These are phyloP conservation scores for Herpotrichia juniperi DNA, from an alignment of 2,329 filamentous ascomycete species.

Conservation along the genomic window DNA sequence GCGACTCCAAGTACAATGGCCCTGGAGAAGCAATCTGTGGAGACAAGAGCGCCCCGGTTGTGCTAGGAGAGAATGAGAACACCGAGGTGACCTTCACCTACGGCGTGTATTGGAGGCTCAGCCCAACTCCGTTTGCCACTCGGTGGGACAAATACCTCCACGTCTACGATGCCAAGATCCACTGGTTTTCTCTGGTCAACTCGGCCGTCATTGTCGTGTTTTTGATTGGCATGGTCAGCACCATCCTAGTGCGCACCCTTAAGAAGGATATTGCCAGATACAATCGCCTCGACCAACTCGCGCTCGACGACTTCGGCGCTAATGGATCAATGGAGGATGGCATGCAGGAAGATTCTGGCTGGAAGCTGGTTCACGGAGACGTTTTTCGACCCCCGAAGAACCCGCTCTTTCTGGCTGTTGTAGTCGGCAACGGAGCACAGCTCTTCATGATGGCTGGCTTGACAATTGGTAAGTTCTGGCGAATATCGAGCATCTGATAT, in stretches of 20 bases:
- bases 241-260: slow-evolving; percentile 85
- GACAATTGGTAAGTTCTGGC: slow-evolving; percentile 68
- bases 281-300: slow-evolving; percentile 91
- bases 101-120: slow-evolving; percentile 86
- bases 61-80: slow-evolving; percentile 67
- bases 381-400: slow-evolving; percentile 89
- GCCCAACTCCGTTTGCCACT: slow-evolving; percentile 88
- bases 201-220: slow-evolving; percentile 95
- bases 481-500: not conserved
- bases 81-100: slow-evolving; percentile 86
- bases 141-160: slow-evolving; percentile 99
- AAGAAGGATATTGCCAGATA: slow-evolving; percentile 96
- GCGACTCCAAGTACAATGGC: slow-evolving; percentile 60
- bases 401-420: slow-evolving; percentile 81
- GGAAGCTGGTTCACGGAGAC: slow-evolving; percentile 97
- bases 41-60: slow-evolving; percentile 63
- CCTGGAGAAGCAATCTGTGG: slow-evolving; percentile 68
- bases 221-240: slow-evolving; percentile 86
- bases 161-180: slow-evolving; percentile 96
- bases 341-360: slow-evolving; percentile 95
- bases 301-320: slow-evolving; percentile 84
- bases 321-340: slow-evolving; percentile 81
- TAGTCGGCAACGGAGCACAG: slow-evolving; percentile 92
- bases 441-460: slow-evolving; percentile 97
- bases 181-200: slow-evolving; percentile 98